phyloP scores from a whole-genome alignment of 2,329 filamentous ascomycete genomes.

The Fusarium coicis region DNA sequence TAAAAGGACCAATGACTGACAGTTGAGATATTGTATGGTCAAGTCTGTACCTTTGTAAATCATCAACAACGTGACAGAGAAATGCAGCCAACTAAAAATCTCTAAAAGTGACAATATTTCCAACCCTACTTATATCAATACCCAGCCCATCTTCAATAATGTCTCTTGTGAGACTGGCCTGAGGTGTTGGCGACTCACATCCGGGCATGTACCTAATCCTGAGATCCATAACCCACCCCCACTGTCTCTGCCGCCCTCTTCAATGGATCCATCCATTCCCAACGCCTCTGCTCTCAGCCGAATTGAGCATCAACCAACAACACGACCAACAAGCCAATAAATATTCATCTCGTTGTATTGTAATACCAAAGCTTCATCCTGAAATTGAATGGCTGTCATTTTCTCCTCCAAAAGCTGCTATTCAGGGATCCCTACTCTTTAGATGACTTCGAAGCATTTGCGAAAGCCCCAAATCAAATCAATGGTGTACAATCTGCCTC shows the following conservation, averaged over 20 bases:
- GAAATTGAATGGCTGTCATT: not conserved
- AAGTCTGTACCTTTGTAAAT: not conserved
- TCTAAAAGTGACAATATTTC: not conserved
- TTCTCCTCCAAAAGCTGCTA: not conserved
- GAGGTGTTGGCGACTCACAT: not conserved
- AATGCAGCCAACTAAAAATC: not conserved
- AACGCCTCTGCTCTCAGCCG: slow-evolving; percentile 8
- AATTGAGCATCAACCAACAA: slow-evolving; percentile 19
- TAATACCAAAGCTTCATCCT: not conserved
- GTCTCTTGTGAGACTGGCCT: no score
- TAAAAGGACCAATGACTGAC: not conserved
- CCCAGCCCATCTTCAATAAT: not conserved
- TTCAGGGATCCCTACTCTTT: not conserved
- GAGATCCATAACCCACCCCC: not conserved
- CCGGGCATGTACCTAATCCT: not conserved
- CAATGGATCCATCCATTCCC: not conserved
- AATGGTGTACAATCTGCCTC: not conserved
- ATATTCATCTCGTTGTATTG: slow-evolving; percentile 2
- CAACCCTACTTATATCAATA: not conserved
- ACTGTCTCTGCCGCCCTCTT: not conserved
- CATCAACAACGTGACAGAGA: not conserved
- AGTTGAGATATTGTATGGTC: not conserved
- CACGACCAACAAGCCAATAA: not conserved
- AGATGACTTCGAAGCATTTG: not conserved
- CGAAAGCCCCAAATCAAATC: slow-evolving; percentile 25